A percentile compares a stretch with the other conserved stretches of the same genome.
Evolutionary conservation across 371 early-diverging fungal genomes (phyloP).

Genomic region (Mucor velutinosus): DNA sequence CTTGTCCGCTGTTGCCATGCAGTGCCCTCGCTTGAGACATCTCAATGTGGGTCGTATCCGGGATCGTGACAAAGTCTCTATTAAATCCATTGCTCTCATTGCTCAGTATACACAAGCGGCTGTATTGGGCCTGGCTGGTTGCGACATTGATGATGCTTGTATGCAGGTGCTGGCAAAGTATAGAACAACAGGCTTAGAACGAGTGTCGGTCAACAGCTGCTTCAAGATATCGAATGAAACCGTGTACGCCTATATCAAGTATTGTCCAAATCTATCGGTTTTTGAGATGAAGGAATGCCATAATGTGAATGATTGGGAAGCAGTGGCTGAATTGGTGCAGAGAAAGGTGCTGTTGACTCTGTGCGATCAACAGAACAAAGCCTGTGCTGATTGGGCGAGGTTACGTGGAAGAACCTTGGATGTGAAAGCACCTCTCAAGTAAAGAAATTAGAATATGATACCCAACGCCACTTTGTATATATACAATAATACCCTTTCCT

Average conservation of each 20-base stretch:
- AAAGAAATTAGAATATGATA: neutral
- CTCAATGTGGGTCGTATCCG: conserved; percentile 61
- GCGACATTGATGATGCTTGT: conserved; percentile 58
- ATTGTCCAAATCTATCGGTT: conserved; percentile 58
- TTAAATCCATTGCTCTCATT: conserved; percentile 49
- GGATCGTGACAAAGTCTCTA: conserved; percentile 52
- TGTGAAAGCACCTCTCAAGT: conserved; percentile 37
- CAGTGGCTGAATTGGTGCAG: conserved; percentile 36
- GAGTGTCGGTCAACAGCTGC: conserved; percentile 61
- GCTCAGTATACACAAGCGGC: conserved; percentile 51
- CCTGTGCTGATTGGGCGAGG: conserved; percentile 41
- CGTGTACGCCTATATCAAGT: conserved; percentile 43
- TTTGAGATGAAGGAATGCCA: conserved; percentile 64
- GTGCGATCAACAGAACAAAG: conserved; percentile 45
- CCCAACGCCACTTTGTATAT: neutral
- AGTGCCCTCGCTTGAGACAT: conserved; percentile 53
- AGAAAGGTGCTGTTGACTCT: conserved; percentile 43
- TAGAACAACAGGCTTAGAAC: conserved; percentile 43
- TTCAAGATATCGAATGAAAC: conserved; percentile 50
- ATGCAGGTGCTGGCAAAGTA: conserved; percentile 49
- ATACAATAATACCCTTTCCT: neutral
- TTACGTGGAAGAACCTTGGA: conserved; percentile 25
- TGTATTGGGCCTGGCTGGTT: conserved; percentile 61
- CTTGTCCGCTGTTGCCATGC: conserved; percentile 45
- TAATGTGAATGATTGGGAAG: conserved; percentile 46